Evolutionary conservation across 768 basidiomycete genomes (phyloP).

Genomic region (Mycena metata): DNA sequence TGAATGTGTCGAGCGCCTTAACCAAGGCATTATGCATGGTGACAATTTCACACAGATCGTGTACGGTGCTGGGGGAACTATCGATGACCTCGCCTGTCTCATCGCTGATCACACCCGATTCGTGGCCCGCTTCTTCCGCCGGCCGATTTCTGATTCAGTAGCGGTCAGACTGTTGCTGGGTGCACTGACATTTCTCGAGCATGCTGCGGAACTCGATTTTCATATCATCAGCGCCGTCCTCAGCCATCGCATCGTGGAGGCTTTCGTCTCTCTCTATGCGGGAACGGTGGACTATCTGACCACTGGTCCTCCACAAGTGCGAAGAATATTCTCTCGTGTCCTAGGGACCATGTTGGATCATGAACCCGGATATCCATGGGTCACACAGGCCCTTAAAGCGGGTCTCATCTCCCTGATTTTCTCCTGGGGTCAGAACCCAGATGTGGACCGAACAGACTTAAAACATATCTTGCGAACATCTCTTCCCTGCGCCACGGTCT

Average conservation of each 20-base stretch:
- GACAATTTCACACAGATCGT: background rate
- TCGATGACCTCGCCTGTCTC: constrained; percentile 8
- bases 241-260: background rate
- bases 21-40: background rate
- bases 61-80: background rate
- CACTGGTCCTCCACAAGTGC: too few relatives aligned
- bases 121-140: background rate
- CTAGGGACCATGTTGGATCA: background rate
- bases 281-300: too few relatives aligned
- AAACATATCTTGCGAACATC: background rate
- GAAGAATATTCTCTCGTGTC: background rate
- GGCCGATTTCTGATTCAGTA: background rate
- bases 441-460: background rate
- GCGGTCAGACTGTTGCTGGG: background rate
- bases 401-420: background rate
- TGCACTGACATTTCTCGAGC: background rate
- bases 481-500: background rate
- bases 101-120: background rate
- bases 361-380: background rate
- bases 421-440: background rate
- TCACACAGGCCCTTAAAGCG: background rate
- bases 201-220: background rate
- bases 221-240: background rate
- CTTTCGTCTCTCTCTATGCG: background rate
- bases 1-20: background rate